These are phyloP conservation scores for Leccinum olivaceopallidum DNA, from an alignment of 768 basidiomycete genomes.

Conservation along the genomic window DNA sequence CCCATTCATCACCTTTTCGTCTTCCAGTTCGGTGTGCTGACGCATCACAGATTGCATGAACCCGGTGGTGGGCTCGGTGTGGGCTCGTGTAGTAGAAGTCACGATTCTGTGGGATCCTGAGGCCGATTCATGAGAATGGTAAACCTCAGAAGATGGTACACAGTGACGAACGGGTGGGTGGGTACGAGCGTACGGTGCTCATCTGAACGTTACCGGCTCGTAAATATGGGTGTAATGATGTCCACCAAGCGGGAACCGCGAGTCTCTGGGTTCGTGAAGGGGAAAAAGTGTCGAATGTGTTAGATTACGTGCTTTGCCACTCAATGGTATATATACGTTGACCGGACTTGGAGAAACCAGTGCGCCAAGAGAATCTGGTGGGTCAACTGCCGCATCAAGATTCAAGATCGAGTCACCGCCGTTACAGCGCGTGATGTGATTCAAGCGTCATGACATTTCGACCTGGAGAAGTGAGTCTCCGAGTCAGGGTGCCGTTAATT, in stretches of 20 bases:
- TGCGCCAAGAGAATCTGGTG: constrained; percentile 16
- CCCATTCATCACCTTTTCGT: constrained; percentile 13
- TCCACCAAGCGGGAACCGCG: constrained; percentile 5
- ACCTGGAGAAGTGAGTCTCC: background rate
- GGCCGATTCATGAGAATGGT: constrained; percentile 2
- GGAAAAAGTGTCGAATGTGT: background rate
- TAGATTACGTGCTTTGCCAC: background rate
- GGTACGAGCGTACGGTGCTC: constrained; percentile 12
- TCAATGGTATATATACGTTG: constrained; percentile 6
- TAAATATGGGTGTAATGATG: background rate
- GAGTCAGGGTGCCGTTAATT: background rate
- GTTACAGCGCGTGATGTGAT: background rate
- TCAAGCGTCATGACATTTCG: too few relatives aligned
- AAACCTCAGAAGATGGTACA: background rate
- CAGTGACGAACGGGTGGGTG: constrained; percentile 7
- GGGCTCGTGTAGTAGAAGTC: constrained; percentile 13
- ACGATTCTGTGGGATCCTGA: constrained; percentile 17
- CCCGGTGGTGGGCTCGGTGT: constrained; percentile 20
- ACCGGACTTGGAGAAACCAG: constrained; percentile 1
- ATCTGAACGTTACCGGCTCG: constrained; percentile 7
- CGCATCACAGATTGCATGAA: constrained; percentile 27
- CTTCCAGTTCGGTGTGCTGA: constrained; percentile 6
- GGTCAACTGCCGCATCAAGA: background rate
- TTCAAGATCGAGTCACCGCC: background rate
- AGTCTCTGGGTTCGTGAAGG: constrained; percentile 7